Evolutionary conservation across 495 filamentous ascomycete species (phyloP).

Genomic region (Aspergillus taichungensis): DNA sequence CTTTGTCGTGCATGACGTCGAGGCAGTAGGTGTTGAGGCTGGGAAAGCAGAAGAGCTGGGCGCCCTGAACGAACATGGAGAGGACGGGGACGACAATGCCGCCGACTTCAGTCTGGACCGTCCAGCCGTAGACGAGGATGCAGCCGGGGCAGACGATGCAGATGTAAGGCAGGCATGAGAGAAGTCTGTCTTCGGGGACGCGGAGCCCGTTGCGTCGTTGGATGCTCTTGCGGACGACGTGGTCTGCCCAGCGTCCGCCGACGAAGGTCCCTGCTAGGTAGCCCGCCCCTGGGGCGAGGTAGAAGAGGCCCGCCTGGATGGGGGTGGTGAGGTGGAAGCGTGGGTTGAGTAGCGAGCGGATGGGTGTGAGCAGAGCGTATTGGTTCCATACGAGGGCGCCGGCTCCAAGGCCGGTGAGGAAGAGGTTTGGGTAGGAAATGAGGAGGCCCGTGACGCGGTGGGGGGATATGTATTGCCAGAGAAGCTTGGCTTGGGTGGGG

Average conservation of each 20-base stretch:
- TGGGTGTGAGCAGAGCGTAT: conserved; percentile 64
- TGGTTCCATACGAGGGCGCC: conserved; percentile 62
- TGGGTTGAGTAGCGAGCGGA: conserved; percentile 66
- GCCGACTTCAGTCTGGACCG: conserved; percentile 54
- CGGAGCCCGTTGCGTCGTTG: conserved; percentile 45
- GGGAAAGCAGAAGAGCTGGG: conserved; percentile 67
- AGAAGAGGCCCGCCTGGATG: conserved; percentile 61
- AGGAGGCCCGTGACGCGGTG: conserved; percentile 42
- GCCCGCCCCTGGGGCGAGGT: conserved; percentile 62
- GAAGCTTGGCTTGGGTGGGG: conserved; percentile 36
- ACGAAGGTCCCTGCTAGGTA: conserved; percentile 62
- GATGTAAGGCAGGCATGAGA: conserved; percentile 51
- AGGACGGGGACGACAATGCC: conserved; percentile 60
- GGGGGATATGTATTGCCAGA: conserved; percentile 55
- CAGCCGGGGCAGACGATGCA: conserved; percentile 53
- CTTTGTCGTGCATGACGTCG: conserved; percentile 57
- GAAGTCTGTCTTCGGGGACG: conserved; percentile 61
- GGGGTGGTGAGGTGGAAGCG: conserved; percentile 59
- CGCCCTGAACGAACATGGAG: conserved; percentile 62
- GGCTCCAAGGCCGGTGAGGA: conserved; percentile 51
- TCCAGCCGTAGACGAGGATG: conserved; percentile 66
- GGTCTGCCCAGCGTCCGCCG: conserved; percentile 64
- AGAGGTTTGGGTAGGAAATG: conserved; percentile 58
- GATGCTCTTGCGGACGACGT: conserved; percentile 55
- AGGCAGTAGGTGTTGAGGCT: conserved; percentile 67